Evolutionary conservation across 495 filamentous ascomycete genomes (phyloP).

Genomic region (Stereocaulon alpinum): DNA sequence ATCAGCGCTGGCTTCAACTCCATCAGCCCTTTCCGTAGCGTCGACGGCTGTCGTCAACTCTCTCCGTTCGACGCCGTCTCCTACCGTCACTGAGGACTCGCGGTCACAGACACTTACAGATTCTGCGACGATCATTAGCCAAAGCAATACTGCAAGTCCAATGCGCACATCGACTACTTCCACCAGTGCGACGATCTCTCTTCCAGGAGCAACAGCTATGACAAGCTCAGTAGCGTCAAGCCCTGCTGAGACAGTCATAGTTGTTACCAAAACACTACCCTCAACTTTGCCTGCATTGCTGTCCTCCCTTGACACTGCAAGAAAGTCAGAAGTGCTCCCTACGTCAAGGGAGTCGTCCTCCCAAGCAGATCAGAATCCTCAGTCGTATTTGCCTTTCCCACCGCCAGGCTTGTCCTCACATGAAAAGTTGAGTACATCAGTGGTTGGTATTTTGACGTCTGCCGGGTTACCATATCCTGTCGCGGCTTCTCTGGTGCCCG

Average conservation of each 20-base stretch:
- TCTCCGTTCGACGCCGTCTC: neutral
- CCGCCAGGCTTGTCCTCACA: constrained; percentile 1
- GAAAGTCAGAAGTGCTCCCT: neutral
- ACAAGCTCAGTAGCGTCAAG: neutral
- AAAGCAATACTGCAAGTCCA: neutral
- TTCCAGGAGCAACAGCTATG: neutral
- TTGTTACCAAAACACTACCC: constrained; percentile 10
- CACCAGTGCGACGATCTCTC: neutral
- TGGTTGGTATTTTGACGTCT: constrained; percentile 13
- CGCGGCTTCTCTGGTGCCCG: constrained; percentile 16
- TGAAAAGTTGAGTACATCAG: constrained; percentile 14
- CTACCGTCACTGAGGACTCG: neutral
- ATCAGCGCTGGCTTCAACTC: neutral
- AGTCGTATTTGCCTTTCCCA: neutral
- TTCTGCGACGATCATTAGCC: neutral
- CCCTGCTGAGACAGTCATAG: constrained; percentile 2
- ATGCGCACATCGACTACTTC: neutral
- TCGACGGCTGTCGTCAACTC: neutral
- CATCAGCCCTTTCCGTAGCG: neutral
- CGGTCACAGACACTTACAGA: neutral
- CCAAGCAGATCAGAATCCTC: neutral
- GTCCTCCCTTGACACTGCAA: constrained; percentile 4
- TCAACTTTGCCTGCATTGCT: constrained; percentile 9
- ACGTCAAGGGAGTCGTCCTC: neutral
- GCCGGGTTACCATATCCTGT: constrained; percentile 15